Base-by-base conservation (phyloP, 805 yeast genomes). In the Zygotorulaspora florentina region DNA sequence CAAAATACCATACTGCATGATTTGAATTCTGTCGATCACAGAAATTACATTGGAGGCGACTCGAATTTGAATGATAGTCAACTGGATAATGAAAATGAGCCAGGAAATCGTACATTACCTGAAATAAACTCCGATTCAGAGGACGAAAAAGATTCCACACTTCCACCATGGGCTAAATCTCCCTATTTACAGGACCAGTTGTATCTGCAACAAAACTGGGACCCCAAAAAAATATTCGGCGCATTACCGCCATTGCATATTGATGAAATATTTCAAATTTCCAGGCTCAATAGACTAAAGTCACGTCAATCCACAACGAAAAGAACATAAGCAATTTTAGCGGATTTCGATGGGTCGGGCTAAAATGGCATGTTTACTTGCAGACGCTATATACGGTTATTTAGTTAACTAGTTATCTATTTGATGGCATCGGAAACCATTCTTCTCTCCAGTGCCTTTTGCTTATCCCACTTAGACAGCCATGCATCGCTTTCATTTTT, bases 191-290 rank as follows among this genome's bases (percentile, higher is more conserved):
- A 72, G 35, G 67, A 69, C 26, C 67, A 73, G 29, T 64, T 81
- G 31, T 51, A 65, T 18, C 57, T 64, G 17, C 76, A 73, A 48
- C 83, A 80, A 57, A 61, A 59, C 25, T 67, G 83, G 49, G 83
- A 87, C 57, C 90, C 93, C 0, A 79, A 73, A 50, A 61, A 72
- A 15, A 76, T 87, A 1, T 87, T 88, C 67, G 96, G 95, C 0
- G 83, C 85, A 6, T 76, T 85, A 27, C 84, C 85, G 0, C 81
- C 81, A 2, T 67, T 85, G 47, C 76, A 80, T 42, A 79, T 83
- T 68, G 87, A 80, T 43, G 87, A 81, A 51, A 78, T 85, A 3
- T 87, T 85, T 58, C 75, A 72, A 28, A 56, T 51, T 30, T 66
- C 79, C 2, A 68, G 74, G 42, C 62, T 74, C 2, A 70, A 80